phyloP scores from a whole-genome alignment of 352 stramenopile species.

The Globisporangium ultimum region DNA sequence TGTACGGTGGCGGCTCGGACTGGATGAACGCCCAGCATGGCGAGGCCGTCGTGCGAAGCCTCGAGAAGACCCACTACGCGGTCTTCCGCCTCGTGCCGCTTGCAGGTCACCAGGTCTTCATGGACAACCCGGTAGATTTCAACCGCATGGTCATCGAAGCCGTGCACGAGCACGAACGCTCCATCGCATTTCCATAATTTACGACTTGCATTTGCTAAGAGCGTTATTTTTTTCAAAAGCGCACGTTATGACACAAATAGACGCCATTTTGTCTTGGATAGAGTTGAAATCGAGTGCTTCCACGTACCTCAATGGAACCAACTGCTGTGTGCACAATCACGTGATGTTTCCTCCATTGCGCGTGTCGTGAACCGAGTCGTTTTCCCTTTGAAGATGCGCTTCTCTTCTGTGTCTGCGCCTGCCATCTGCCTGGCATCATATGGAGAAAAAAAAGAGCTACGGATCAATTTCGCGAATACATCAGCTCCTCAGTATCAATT shows the following conservation, averaged over 20 bases:
- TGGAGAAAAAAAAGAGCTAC: neutral
- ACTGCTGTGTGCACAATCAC: neutral
- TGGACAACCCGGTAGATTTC: slow-evolving; percentile 81
- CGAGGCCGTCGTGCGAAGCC: slow-evolving; percentile 45
- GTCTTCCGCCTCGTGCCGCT: slow-evolving; percentile 62
- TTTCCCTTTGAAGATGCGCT: neutral
- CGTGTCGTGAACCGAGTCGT: neutral
- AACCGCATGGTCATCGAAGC: slow-evolving; percentile 69
- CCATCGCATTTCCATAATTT: slow-evolving; percentile 14
- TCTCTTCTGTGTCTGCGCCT: neutral
- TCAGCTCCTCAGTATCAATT: neutral
- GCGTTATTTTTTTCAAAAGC: no score
- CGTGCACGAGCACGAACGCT: slow-evolving; percentile 60
- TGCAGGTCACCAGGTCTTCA: slow-evolving; percentile 80
- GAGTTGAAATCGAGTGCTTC: neutral
- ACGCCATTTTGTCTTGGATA: neutral
- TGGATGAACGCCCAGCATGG: slow-evolving; percentile 78
- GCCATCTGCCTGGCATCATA: neutral
- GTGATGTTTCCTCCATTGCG: no score
- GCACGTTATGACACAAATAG: no score
- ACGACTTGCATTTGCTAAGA: no score
- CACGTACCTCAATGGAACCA: no score
- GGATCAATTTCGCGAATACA: neutral
- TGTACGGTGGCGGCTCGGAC: slow-evolving; percentile 73
- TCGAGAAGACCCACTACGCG: slow-evolving; percentile 65